These are phyloP conservation scores for Rheum nobile DNA, from an alignment of 148 eudicot genomes.

Conservation along the genomic window DNA sequence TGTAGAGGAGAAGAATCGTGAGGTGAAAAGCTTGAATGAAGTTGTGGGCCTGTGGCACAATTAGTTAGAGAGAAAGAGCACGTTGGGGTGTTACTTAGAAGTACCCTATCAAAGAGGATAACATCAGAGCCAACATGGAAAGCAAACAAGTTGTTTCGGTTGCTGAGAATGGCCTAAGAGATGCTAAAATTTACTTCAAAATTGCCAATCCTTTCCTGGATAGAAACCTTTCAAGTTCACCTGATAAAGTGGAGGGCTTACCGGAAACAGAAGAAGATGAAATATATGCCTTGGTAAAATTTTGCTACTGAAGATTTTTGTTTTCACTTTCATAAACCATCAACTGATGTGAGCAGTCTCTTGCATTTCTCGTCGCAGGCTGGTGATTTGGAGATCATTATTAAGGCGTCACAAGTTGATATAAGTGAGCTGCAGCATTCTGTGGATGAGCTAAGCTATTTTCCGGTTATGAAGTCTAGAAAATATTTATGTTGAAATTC, in stretches of 20 bases:
- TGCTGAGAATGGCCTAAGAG: conserved; percentile 86
- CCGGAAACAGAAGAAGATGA: conserved; percentile 65
- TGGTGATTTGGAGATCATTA: conserved; percentile 85
- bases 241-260: conserved; percentile 23
- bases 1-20: conserved; percentile 57
- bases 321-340: neutral
- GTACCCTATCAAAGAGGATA: conserved; percentile 70
- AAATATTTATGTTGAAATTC: neutral
- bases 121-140: conserved; percentile 47
- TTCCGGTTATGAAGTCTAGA: neutral
- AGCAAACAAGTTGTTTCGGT: conserved; percentile 64
- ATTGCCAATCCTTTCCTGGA: conserved; percentile 43
- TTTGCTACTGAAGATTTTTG: neutral
- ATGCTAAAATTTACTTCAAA: conserved; percentile 66
- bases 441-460: conserved; percentile 79
- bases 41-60: conserved; percentile 56
- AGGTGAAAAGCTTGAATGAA: conserved; percentile 68
- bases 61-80: conserved; percentile 88
- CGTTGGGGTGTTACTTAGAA: conserved; percentile 70
- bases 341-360: neutral
- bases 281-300: conserved; percentile 72
- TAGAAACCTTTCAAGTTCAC: conserved; percentile 16
- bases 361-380: conserved; percentile 40
- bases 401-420: conserved; percentile 79
- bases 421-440: conserved; percentile 88